Percentiles rank a stretch among this genome's conserved stretches.
Conservation (phyloP, 805 yeast genomes). For the Candida chauliodis region DNA sequence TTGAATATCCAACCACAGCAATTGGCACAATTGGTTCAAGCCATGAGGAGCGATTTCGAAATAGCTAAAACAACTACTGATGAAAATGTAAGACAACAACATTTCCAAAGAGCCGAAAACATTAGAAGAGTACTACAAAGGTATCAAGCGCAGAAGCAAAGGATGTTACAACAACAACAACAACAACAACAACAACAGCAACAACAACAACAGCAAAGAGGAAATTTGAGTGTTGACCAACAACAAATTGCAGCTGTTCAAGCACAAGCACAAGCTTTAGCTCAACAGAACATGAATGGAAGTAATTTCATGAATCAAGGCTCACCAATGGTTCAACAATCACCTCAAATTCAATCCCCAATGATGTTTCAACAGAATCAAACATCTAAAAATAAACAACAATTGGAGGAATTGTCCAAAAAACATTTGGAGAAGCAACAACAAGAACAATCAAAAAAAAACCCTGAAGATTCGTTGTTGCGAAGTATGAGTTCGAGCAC, state of each 20-base stretch:
- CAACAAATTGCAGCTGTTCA: conserved; percentile 23
- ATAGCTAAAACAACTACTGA: conserved; percentile 57
- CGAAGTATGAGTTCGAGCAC: conserved; percentile 5
- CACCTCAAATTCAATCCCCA: conserved; percentile 9
- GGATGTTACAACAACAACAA: conserved; percentile 10
- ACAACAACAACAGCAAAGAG: conserved; percentile 26
- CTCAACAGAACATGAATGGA: conserved; percentile 6
- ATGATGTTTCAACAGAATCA: conserved; percentile 5
- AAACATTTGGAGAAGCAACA: conserved; percentile 7
- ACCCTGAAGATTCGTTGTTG: not conserved
- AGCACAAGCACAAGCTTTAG: conserved; percentile 17
- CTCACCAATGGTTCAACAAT: conserved; percentile 8
- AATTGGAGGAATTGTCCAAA: conserved; percentile 3
- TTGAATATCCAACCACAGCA: conserved; percentile 10
- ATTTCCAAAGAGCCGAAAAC: conserved; percentile 57
- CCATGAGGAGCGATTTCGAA: conserved; percentile 54
- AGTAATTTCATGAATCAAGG: conserved; percentile 6
- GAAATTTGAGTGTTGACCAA: conserved; percentile 20
- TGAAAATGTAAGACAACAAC: conserved; percentile 59
- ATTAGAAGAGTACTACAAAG: conserved; percentile 58
- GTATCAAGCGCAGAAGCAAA: conserved; percentile 46
- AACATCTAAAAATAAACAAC: conserved; percentile 2
- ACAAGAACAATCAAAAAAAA: conserved; percentile 5
- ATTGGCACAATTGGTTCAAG: conserved; percentile 27
- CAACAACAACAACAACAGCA: conserved; percentile 21